Percentiles rank a stretch among this genome's conserved stretches.
Evolutionary conservation across 106 monocot species (phyloP).

Genomic region (Narthecium ossifragum): DNA sequence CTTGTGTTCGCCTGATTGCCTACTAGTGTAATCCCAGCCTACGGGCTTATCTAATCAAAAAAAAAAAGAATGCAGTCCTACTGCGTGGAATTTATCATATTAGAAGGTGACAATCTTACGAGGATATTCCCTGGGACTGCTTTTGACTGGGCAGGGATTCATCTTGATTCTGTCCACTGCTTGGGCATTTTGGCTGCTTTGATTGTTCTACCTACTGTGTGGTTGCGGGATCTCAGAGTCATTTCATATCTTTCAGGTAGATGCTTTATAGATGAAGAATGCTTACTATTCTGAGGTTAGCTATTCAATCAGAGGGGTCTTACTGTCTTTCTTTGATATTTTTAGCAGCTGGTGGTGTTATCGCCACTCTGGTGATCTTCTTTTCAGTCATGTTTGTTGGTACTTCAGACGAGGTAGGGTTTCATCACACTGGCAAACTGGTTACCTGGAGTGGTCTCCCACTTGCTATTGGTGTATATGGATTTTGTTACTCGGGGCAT

Average conservation of each 20-base stretch:
- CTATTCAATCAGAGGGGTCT: not conserved
- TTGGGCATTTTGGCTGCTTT: slow-evolving; percentile 76
- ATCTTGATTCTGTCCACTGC: slow-evolving; percentile 58
- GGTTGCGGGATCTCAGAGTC: slow-evolving; percentile 69
- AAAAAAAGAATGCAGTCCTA: slow-evolving; percentile 75
- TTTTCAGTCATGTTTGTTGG: slow-evolving; percentile 68
- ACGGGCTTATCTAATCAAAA: too few relatives aligned
- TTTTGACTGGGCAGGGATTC: slow-evolving; percentile 54
- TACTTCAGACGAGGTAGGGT: slow-evolving; percentile 43
- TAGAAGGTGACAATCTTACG: slow-evolving; percentile 92
- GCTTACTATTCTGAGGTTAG: not conserved
- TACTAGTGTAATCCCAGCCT: too few relatives aligned
- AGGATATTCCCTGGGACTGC: slow-evolving; percentile 62
- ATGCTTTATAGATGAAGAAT: not conserved
- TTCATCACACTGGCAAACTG: slow-evolving; percentile 46
- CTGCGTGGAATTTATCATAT: slow-evolving; percentile 93
- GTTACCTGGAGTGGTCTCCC: slow-evolving; percentile 79
- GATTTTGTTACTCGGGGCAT: slow-evolving; percentile 94
- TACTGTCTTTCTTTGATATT: not conserved
- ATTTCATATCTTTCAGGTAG: slow-evolving; percentile 84
- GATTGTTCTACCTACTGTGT: slow-evolving; percentile 83
- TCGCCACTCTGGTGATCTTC: slow-evolving; percentile 73
- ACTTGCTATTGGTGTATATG: slow-evolving; percentile 85
- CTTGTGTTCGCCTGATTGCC: too few relatives aligned
- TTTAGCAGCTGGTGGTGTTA: slow-evolving; percentile 72